Conservation (phyloP, 108 stramenopile genomes). For the Mediolabrus comicus region DNA sequence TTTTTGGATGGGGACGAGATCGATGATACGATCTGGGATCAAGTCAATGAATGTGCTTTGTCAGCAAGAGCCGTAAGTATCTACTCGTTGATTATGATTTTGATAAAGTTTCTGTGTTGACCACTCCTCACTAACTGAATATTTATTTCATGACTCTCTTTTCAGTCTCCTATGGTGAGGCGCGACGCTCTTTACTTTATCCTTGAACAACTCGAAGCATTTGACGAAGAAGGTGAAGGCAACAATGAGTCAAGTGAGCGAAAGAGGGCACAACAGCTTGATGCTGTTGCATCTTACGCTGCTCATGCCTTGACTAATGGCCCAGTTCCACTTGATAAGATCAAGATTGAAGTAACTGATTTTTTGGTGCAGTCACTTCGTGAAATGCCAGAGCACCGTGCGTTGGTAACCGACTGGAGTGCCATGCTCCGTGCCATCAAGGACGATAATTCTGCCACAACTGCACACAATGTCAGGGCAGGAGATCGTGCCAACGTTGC, state of each 20-base stretch:
- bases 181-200: constrained; percentile 77
- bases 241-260: constrained; percentile 42
- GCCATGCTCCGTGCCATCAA: constrained; percentile 76
- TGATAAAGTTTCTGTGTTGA: not conserved
- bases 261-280: constrained; percentile 49
- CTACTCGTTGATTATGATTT: not conserved
- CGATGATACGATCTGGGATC: constrained; percentile 70
- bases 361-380: constrained; percentile 74
- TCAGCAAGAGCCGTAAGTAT: constrained; percentile 51
- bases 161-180: constrained; percentile 51
- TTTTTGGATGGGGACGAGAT: constrained; percentile 83
- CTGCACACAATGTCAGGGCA: constrained; percentile 24
- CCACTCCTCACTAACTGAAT: not conserved
- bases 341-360: constrained; percentile 64
- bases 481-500: constrained; percentile 54
- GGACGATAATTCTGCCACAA: constrained; percentile 54
- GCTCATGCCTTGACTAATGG: constrained; percentile 66
- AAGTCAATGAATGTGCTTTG: constrained; percentile 70
- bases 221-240: constrained; percentile 65
- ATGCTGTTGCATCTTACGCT: constrained; percentile 63
- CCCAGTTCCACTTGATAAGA: constrained; percentile 60
- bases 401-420: constrained; percentile 68
- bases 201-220: constrained; percentile 84
- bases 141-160: not conserved
- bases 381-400: constrained; percentile 64